Evolutionary conservation across 2,329 filamentous ascomycete species (phyloP).

Genomic region (Helotiales sp.): DNA sequence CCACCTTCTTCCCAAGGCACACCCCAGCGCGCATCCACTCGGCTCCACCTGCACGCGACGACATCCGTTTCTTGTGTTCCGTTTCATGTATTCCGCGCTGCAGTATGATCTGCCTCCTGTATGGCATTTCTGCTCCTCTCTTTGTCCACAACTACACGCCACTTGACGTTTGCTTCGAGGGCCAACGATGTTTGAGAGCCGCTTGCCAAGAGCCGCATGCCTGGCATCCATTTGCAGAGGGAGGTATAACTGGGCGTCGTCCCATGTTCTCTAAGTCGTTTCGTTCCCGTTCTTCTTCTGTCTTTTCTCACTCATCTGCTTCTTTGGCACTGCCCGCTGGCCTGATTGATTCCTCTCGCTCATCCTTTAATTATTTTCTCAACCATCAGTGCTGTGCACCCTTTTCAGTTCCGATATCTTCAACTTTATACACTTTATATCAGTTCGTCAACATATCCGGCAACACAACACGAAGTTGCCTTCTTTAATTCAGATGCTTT

Average conservation of each 20-base stretch:
- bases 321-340: constrained; percentile 10
- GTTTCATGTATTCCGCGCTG: too few relatives aligned
- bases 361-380: background rate
- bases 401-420: background rate
- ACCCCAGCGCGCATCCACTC: background rate
- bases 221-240: background rate
- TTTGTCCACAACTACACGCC: background rate
- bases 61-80: too few relatives aligned
- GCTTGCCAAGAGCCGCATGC: background rate
- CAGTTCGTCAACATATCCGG: background rate
- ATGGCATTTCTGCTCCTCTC: background rate
- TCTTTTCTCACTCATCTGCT: constrained; percentile 7
- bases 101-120: constrained; percentile 6
- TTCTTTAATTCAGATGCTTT: constrained; percentile 39
- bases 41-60: constrained; percentile 6
- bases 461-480: constrained; percentile 51
- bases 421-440: background rate
- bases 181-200: background rate
- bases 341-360: constrained; percentile 8
- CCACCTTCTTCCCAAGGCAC: background rate
- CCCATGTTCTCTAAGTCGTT: constrained; percentile 1
- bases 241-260: background rate
- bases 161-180: background rate
- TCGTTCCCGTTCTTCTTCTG: background rate
- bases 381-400: constrained; percentile 18